phyloP scores from a whole-genome alignment of 2,329 filamentous ascomycete species.

The Trichoderma breve region DNA sequence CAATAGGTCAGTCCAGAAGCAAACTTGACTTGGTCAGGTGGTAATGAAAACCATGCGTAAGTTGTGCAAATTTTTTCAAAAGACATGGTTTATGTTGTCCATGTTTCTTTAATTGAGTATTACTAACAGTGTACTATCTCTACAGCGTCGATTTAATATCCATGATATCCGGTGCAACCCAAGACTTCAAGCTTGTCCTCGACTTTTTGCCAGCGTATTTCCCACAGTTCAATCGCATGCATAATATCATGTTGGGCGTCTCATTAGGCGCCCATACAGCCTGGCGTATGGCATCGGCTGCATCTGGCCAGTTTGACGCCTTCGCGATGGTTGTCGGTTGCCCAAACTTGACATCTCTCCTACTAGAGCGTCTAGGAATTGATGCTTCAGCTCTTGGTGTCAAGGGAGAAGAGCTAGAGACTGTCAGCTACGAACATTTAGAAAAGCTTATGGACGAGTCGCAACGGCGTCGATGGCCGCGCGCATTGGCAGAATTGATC shows the following conservation, averaged over 20 bases:
- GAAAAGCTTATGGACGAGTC: not conserved
- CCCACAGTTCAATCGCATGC: not conserved
- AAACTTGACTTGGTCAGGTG: slow-evolving; percentile 1
- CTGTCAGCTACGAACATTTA: not conserved
- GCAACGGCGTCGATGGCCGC: slow-evolving; percentile 7
- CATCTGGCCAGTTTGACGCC: not conserved
- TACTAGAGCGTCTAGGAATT: not conserved
- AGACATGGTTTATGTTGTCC: not conserved
- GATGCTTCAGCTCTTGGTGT: not conserved
- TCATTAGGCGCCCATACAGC: slow-evolving; percentile 1
- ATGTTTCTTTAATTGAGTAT: not conserved
- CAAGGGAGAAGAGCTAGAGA: not conserved
- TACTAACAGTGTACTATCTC: not conserved
- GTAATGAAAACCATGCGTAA: slow-evolving; percentile 11
- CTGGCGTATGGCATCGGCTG: not conserved
- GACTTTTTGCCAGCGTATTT: slow-evolving; percentile 1
- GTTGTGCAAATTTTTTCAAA: not conserved
- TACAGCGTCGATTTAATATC: not conserved
- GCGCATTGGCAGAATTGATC: not conserved
- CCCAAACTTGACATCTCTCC: not conserved
- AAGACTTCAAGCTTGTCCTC: slow-evolving; percentile 9
- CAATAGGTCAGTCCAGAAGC: not conserved
- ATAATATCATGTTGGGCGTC: slow-evolving; percentile 9
- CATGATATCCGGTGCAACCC: slow-evolving; percentile 1
- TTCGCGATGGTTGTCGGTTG: slow-evolving; percentile 8